These are phyloP conservation scores for Eimeria tenella DNA, from an alignment of 169 alveolate species.

Conservation along the genomic window DNA sequence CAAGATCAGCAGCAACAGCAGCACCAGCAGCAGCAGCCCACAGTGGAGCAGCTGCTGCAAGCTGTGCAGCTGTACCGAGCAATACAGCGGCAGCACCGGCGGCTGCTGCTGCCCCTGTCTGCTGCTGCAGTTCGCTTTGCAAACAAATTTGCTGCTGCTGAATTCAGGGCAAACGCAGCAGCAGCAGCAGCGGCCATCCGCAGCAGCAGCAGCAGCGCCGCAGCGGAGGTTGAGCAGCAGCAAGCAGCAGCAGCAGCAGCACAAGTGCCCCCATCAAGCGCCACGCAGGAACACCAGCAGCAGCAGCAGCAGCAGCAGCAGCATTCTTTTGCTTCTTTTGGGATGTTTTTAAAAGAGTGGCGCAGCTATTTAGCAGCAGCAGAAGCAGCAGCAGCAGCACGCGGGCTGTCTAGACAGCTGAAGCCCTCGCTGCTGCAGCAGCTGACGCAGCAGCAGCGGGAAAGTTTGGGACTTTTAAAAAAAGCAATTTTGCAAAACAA, in stretches of 20 bases:
- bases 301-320: neutral
- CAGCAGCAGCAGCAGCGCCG: neutral
- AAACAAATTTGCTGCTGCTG: neutral
- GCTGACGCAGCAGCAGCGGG: no score
- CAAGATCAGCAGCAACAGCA: neutral
- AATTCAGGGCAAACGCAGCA: neutral
- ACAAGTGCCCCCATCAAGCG: no score
- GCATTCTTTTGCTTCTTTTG: neutral
- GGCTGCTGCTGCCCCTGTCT: neutral
- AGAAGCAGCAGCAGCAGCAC: neutral
- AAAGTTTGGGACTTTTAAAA: no score
- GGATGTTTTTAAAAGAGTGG: neutral
- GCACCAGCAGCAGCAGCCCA: slow-evolving; percentile 4
- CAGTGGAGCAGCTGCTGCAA: neutral
- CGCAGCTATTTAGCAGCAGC: neutral
- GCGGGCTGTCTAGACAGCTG: no score
- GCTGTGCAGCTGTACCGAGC: neutral
- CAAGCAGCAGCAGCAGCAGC: no score
- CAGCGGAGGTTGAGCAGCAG: no score
- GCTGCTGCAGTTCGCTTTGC: no score
- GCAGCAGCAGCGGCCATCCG: neutral
- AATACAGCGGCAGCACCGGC: neutral
- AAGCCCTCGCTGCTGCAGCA: no score
- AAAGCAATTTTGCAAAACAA: no score
- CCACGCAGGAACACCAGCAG: no score